Evolutionary conservation across 139 green algal genomes (phyloP).

Genomic region (Micromonas pusilla): DNA sequence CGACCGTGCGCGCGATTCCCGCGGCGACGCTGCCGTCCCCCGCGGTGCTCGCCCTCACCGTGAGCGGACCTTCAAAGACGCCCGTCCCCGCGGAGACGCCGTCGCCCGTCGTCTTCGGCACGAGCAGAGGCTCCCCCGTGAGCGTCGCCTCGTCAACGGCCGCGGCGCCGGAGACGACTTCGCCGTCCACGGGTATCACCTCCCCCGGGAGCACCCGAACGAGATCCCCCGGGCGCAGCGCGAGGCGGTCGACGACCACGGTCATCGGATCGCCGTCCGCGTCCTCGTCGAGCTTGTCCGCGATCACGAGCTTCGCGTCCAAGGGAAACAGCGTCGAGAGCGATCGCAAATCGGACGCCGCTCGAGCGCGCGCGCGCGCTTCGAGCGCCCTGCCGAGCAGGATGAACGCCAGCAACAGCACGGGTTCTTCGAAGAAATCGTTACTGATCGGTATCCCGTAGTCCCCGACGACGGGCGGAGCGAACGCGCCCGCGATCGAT

Average conservation of each 20-base stretch:
- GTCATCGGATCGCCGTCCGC: not conserved
- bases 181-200: constrained; percentile 80
- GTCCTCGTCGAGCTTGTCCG: not conserved
- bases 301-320: constrained; percentile 61
- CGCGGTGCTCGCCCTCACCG: constrained; percentile 56
- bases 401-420: constrained; percentile 92
- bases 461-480: constrained; percentile 51
- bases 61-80: constrained; percentile 61
- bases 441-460: constrained; percentile 57
- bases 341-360: constrained; percentile 77
- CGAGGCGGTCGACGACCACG: not conserved
- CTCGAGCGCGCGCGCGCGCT: constrained; percentile 79
- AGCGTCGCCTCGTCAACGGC: constrained; percentile 82
- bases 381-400: constrained; percentile 82
- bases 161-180: constrained; percentile 56
- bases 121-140: constrained; percentile 61
- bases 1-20: constrained; percentile 48
- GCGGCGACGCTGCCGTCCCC: constrained; percentile 58
- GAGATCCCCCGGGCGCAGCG: constrained; percentile 48
- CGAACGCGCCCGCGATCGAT: constrained; percentile 57
- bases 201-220: constrained; percentile 82
- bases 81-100: constrained; percentile 66
- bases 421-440: constrained; percentile 84
- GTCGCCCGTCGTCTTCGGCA: constrained; percentile 46
- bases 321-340: constrained; percentile 79